Evolutionary conservation across 768 basidiomycete species (phyloP).

Genomic region (Kockovaella imperatae): DNA sequence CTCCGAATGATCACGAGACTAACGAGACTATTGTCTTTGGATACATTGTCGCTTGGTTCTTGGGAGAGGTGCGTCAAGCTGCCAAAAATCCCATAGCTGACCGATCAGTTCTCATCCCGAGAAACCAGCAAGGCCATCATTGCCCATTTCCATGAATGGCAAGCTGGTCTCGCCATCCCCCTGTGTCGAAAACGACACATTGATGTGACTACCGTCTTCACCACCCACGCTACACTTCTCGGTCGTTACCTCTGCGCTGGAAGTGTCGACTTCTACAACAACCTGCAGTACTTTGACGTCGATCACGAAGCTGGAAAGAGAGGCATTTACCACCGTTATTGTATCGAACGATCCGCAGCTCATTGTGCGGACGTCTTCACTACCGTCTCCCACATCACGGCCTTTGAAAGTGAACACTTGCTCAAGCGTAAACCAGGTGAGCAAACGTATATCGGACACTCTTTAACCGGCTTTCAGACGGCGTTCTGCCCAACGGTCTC

Average conservation of each 20-base stretch:
- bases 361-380: slow-evolving; percentile 99
- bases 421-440: slow-evolving; percentile 78
- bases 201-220: slow-evolving; percentile 97
- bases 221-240: slow-evolving; percentile 94
- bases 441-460: slow-evolving; percentile 1
- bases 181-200: slow-evolving; percentile 93
- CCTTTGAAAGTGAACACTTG: slow-evolving; percentile 91
- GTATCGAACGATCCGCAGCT: slow-evolving; percentile 87
- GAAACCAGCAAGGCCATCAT: slow-evolving; percentile 79
- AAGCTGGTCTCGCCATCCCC: slow-evolving; percentile 84
- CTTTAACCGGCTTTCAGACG: slow-evolving; percentile 52
- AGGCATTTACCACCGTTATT: slow-evolving; percentile 96
- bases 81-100: slow-evolving; percentile 12
- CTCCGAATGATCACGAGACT: slow-evolving; percentile 92
- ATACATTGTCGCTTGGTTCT: slow-evolving; percentile 97
- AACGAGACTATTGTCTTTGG: slow-evolving; percentile 98
- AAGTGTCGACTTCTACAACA: slow-evolving; percentile 98
- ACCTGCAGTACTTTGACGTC: slow-evolving; percentile 97
- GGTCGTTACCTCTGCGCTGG: slow-evolving; percentile 98
- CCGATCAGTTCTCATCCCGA: slow-evolving; percentile 47
- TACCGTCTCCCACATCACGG: slow-evolving; percentile 95
- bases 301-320: slow-evolving; percentile 99
- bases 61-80: slow-evolving; percentile 73
- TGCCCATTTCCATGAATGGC: slow-evolving; percentile 99
- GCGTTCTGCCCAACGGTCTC: slow-evolving; percentile 91